phyloP scores from a whole-genome alignment of 1,139 yeast genomes.

The Candida sp. region DNA sequence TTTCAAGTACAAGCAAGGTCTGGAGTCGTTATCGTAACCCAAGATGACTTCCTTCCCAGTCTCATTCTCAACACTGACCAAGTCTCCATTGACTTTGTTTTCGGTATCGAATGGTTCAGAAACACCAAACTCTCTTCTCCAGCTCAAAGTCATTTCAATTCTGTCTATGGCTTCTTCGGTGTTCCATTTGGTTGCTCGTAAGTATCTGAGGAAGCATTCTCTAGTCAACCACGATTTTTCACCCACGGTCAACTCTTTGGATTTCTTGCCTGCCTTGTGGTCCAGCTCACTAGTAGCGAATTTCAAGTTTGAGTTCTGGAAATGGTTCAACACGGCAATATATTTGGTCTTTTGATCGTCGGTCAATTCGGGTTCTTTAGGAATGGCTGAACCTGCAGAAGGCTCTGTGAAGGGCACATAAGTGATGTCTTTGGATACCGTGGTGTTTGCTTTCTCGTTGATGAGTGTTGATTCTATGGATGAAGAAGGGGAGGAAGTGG shows the following conservation, averaged over 20 bases:
- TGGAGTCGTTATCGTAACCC: constrained; percentile 50
- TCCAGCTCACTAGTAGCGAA: constrained; percentile 47
- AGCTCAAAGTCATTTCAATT: constrained; percentile 45
- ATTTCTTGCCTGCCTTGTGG: constrained; percentile 29
- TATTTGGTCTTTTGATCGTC: constrained; percentile 64
- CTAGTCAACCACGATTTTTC: constrained; percentile 53
- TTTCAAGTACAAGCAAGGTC: constrained; percentile 53
- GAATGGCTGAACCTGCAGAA: constrained; percentile 52
- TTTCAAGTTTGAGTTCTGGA: constrained; percentile 48
- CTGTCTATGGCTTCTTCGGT: constrained; percentile 42
- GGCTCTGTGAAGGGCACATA: constrained; percentile 58
- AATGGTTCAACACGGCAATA: constrained; percentile 58
- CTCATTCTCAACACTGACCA: constrained; percentile 41
- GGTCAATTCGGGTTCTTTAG: constrained; percentile 52
- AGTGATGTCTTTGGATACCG: neutral
- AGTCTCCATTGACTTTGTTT: constrained; percentile 36
- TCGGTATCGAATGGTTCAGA: constrained; percentile 33
- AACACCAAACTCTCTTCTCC: constrained; percentile 54
- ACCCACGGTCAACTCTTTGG: constrained; percentile 23
- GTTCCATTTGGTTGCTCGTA: constrained; percentile 53
- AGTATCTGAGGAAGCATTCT: constrained; percentile 51
- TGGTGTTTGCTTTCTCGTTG: constrained; percentile 1
- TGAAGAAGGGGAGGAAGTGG: constrained; percentile 8
- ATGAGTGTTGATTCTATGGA: constrained; percentile 3
- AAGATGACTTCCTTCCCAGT: constrained; percentile 53